Evolutionary conservation across 345 rosid species (phyloP).

Genomic region (Citrus australasica): DNA sequence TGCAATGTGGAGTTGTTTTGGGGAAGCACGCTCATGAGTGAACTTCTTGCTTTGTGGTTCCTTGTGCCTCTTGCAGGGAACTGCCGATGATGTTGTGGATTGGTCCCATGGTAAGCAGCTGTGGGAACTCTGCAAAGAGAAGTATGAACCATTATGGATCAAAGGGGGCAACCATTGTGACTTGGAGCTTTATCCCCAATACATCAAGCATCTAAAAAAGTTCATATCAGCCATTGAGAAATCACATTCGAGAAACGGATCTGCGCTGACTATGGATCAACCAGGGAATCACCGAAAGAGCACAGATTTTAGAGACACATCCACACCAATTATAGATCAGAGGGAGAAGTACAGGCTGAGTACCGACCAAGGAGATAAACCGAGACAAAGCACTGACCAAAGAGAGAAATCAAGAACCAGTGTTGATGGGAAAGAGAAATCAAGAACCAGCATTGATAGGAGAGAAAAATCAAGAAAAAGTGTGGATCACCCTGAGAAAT

Average conservation of each 20-base stretch:
- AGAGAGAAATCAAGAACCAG: slow-evolving; percentile 60
- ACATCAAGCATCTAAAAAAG: slow-evolving; percentile 82
- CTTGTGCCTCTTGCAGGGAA: slow-evolving; percentile 54
- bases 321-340: slow-evolving; percentile 30
- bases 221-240: slow-evolving; percentile 74
- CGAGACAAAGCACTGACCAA: slow-evolving; percentile 39
- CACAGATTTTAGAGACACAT: slow-evolving; percentile 57
- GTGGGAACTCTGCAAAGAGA: slow-evolving; percentile 82
- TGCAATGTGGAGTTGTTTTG: not conserved
- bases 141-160: slow-evolving; percentile 88
- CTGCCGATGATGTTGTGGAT: slow-evolving; percentile 85
- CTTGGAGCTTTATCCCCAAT: slow-evolving; percentile 78
- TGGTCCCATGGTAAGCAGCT: slow-evolving; percentile 90
- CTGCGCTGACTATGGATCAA: slow-evolving; percentile 36
- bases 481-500: slow-evolving; percentile 42
- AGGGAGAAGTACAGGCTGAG: slow-evolving; percentile 50
- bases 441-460: slow-evolving; percentile 50
- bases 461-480: slow-evolving; percentile 52
- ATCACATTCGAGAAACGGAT: slow-evolving; percentile 33
- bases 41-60: not conserved
- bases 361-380: slow-evolving; percentile 59
- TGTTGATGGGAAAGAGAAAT: slow-evolving; percentile 51
- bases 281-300: slow-evolving; percentile 50
- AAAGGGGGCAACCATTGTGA: slow-evolving; percentile 94
- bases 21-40: not conserved